Base-by-base conservation (phyloP, 257 asterid genomes). In the Solanum sejunctum region DNA sequence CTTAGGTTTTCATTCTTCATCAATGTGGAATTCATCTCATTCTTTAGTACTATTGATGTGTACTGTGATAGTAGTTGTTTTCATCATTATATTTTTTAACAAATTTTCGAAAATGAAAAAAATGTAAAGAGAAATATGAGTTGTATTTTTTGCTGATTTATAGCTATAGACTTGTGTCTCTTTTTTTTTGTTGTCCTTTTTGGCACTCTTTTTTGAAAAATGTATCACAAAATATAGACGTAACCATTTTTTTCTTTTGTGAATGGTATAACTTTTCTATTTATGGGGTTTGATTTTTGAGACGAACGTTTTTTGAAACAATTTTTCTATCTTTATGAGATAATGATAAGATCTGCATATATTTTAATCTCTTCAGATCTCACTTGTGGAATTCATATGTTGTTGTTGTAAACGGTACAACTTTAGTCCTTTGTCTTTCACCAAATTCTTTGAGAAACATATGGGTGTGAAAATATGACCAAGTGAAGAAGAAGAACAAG, bases 401-500 rank as follows among this genome's bases (percentile, higher is more conserved):
- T 28, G 3, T 32, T 32, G 36, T 60, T 57, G 28, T 58, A 18
- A 41, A 9, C 26, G 12, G 11, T 82, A 10, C 17, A 23, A 82
- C 84, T 80, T 80, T 80, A 43, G 10, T 57, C 72, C 7, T n/a
- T 47, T 36, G 43, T 83, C 47, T 69, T 82, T 82, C 39, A 85
- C 85, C 88, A 85, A 85, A 83, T 78, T 85, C 86, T 45, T 91
- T 90, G 94, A 87, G 88, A 85, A 88, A 83, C 47, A 43, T 6
- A 79, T 63, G 2, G 55, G 91, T 89, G 93, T 90, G 93, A 88
- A 92, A 88, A 78, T 84, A 88, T 45, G 94, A 89, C 93, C 81
- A 55, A 23, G 18, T 63, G 36, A 23, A 61, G 36, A 63, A 63
- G 41, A 63, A 63, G 41, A 63, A 43, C 3, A 52, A 12, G 10